Evolutionary conservation across 2,329 filamentous ascomycete genomes (phyloP), one percentile per base, ranked within the genome.

Genomic region (Setomelanomma holmii): DNA sequence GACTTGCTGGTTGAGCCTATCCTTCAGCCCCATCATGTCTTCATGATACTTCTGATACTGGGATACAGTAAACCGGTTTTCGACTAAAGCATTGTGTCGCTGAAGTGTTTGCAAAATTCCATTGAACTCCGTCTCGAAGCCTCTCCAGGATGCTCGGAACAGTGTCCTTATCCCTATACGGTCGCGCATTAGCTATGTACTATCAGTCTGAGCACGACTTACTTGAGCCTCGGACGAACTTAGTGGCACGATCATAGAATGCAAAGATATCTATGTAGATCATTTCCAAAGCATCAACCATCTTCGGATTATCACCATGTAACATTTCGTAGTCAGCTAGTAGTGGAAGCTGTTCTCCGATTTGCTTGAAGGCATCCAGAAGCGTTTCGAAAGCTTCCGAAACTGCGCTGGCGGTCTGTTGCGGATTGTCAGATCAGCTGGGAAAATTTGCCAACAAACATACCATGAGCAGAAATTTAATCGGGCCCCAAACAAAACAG

Each of bases 241-340:
- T 55, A 38, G 77, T 51, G 1, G 74, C 69, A 24, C 63, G 51
- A 20, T 59, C 53, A 49, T 78, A 76, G 47, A 79, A 79, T 2
- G 73, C 69, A 0, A 79, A 60, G 8, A 76, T 72, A 43, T 78
- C 75, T 5, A 61, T 55, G 40, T 74, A 78, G 5, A 78, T 73
- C 14, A 69, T 16, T 17, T 55, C 63, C 3, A 79, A 60, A 5
- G 73, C 64, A 1, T 54, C 41, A 4, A 56, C 50, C 65, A 79
- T 71, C 12, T 73, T 44, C 0, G 49, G 38, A 8, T 68, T 68
- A 2, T 64, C 39, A 8, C 49, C 46, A 46, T 78, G 75, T 0
- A 74, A 43, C 5, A 44, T 20, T 30, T 72, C 53, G 23, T 76
- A 76, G 19, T 71, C 56, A 5, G 49, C 11, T 1, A 79, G 53